These are phyloP conservation scores for Mycena rebaudengoi DNA, from an alignment of 768 basidiomycete genomes.

Conservation along the genomic window DNA sequence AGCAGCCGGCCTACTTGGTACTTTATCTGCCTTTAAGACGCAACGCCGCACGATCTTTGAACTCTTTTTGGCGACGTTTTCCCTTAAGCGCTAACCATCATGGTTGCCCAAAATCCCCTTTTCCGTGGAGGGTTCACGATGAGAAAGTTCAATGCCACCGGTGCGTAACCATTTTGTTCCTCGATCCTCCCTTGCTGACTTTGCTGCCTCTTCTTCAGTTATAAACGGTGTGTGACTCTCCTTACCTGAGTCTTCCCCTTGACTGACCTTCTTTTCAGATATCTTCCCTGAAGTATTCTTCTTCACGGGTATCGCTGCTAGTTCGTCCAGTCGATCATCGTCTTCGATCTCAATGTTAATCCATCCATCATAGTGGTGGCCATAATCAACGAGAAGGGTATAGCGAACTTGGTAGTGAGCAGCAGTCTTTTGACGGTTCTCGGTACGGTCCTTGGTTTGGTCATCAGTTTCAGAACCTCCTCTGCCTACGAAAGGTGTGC, in stretches of 20 bases:
- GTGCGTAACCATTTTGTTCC: no score
- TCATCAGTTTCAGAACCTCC: conserved; percentile 77
- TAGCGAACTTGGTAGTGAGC: conserved; percentile 14
- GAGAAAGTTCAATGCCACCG: conserved; percentile 49
- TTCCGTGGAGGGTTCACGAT: conserved; percentile 40
- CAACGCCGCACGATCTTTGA: conserved; percentile 24
- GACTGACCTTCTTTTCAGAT: conserved; percentile 71
- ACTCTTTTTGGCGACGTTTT: conserved; percentile 15
- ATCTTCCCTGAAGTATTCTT: conserved; percentile 72
- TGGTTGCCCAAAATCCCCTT: conserved; percentile 40
- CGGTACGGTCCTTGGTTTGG: conserved; percentile 77
- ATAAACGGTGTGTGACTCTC: no score
- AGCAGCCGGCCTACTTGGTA: conserved; percentile 13
- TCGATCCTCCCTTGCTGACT: no score
- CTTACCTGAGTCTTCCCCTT: no score
- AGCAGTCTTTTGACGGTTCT: conserved; percentile 66
- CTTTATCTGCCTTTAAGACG: conserved; percentile 14
- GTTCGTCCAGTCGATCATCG: conserved; percentile 42
- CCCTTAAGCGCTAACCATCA: neutral
- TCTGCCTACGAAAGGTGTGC: conserved; percentile 71
- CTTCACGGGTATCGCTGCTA: conserved; percentile 66
- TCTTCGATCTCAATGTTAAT: neutral
- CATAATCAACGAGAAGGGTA: conserved; percentile 16
- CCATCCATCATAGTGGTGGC: conserved; percentile 5
- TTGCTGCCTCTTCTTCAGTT: no score